A percentile compares a stretch with the other conserved stretches of the same genome.
phyloP scores from a whole-genome alignment of 805 yeast species.

The Brettanomyces naardenensis region DNA sequence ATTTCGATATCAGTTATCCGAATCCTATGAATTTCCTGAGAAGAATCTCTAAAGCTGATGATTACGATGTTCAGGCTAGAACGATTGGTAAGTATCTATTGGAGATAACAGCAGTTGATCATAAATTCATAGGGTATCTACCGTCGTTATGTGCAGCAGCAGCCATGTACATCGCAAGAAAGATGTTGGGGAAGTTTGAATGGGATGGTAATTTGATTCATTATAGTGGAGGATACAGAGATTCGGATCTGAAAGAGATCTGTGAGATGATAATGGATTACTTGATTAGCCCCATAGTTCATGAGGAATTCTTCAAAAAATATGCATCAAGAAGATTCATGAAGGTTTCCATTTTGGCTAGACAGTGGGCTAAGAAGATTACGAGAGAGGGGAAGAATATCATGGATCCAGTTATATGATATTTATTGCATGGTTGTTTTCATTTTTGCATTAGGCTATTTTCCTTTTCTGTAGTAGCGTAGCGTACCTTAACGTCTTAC shows the following conservation, averaged over 20 bases:
- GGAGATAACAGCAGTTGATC: conserved; percentile 72
- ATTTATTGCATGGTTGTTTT: too few relatives aligned
- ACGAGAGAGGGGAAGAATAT: conserved; percentile 36
- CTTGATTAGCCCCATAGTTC: conserved; percentile 70
- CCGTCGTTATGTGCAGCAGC: conserved; percentile 84
- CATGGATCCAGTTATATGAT: conserved; percentile 27
- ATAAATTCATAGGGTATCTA: conserved; percentile 59
- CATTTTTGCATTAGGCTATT: too few relatives aligned
- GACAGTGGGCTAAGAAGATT: conserved; percentile 74
- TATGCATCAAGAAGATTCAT: conserved; percentile 84
- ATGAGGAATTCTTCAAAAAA: conserved; percentile 89
- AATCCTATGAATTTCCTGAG: conserved; percentile 86
- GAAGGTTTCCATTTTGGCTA: conserved; percentile 73
- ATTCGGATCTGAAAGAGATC: conserved; percentile 63
- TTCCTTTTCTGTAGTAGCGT: too few relatives aligned
- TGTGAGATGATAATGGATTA: conserved; percentile 71
- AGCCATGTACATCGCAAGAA: conserved; percentile 77
- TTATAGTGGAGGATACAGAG: conserved; percentile 85
- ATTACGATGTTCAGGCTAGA: conserved; percentile 76
- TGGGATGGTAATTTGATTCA: conserved; percentile 88
- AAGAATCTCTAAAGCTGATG: conserved; percentile 85
- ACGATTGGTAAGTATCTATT: conserved; percentile 79
- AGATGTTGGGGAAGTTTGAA: conserved; percentile 53
- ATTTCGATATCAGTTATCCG: conserved; percentile 75
- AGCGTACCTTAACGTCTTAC: too few relatives aligned